Base-by-base conservation (phyloP, 140 eudicot genomes). In the Bidens hawaiensis region DNA sequence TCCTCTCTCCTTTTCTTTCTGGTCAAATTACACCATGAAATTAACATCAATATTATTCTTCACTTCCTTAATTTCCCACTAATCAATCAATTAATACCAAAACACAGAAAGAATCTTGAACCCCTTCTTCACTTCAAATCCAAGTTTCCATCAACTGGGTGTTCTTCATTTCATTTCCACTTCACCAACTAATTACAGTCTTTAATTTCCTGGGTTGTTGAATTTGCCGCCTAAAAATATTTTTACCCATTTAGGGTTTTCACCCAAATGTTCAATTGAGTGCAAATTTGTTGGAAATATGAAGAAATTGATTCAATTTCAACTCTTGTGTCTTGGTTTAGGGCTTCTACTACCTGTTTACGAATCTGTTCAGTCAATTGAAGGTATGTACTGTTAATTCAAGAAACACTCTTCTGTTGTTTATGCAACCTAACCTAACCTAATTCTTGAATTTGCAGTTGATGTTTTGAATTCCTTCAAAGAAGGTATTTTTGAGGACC, bases 401-500 rank as follows among this genome's bases (percentile, higher is more conserved):
- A n/a, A n/a, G n/a, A n/a, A n/a, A n/a, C n/a, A n/a, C n/a, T n/a
- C n/a, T n/a, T n/a, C n/a, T n/a, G n/a, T 1, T 26, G 13, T 62
- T 31, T 23, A 31, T 15, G 55, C 42, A 0, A 22, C 11, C 60
- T 64, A 15, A n/a, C n/a, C n/a, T n/a, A n/a, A 52, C 70, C 64
- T 36, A 36, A 6, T 71, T 63, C 17, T 68, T 54, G 69, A 48
- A 65, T 77, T 46, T 69, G 63, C 83, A 88, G 96, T 93, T 81
- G 67, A 69, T 73, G 98, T 86, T 30, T 82, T 93, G 4, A 74
- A 54, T 67, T 67, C 83, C 1, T 88, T 93, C 83, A 93, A 85
- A 79, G 88, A 84, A 78, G 87, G 89, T 64, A 79, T 93, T 41
- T 76, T 65, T 75, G 96, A 93, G 22, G 99, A 93, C 82, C 99